Percentiles rank a stretch among this genome's conserved stretches.
Conservation (phyloP, 2,329 filamentous ascomycete species). For the Penicillium hesseltinei region DNA sequence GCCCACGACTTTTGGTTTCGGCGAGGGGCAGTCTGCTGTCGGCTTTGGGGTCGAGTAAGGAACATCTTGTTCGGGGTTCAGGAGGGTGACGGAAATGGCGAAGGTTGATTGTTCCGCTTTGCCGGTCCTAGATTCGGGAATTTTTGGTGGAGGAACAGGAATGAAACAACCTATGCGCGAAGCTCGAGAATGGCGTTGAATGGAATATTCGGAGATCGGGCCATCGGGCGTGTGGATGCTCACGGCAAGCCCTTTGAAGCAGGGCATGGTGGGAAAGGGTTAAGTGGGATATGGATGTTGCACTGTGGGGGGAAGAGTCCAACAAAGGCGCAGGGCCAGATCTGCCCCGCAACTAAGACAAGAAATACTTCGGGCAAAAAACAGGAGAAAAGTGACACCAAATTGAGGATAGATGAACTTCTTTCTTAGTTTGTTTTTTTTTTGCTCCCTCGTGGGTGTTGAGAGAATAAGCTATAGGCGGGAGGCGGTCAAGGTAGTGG, state of each 20-base stretch:
- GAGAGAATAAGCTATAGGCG: constrained; percentile 16
- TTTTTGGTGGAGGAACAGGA: constrained; percentile 82
- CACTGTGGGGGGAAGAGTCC: constrained; percentile 5
- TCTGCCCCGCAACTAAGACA: constrained; percentile 14
- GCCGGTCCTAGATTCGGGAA: constrained; percentile 65
- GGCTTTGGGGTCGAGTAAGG: constrained; percentile 89
- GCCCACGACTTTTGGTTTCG: constrained; percentile 78
- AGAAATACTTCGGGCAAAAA: constrained; percentile 4
- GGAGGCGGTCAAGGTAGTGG: constrained; percentile 26
- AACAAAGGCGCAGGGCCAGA: constrained; percentile 7
- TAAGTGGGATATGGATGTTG: constrained; percentile 1
- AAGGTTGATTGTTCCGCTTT: constrained; percentile 93
- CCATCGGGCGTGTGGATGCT: constrained; percentile 83
- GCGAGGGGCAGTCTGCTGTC: constrained; percentile 71
- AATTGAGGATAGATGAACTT: constrained; percentile 6
- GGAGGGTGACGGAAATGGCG: constrained; percentile 93
- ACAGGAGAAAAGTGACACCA: constrained; percentile 4
- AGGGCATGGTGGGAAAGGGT: constrained; percentile 64
- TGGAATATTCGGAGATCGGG: constrained; percentile 86
- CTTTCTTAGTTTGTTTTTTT: constrained; percentile 18
- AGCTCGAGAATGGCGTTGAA: constrained; percentile 87
- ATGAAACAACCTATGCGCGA: constrained; percentile 97
- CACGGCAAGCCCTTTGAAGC: constrained; percentile 98
- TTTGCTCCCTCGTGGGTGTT: constrained; percentile 2
- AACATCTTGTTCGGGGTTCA: constrained; percentile 83